Conservation (phyloP, 768 basidiomycete species). For the Leccinum arenicola region DNA sequence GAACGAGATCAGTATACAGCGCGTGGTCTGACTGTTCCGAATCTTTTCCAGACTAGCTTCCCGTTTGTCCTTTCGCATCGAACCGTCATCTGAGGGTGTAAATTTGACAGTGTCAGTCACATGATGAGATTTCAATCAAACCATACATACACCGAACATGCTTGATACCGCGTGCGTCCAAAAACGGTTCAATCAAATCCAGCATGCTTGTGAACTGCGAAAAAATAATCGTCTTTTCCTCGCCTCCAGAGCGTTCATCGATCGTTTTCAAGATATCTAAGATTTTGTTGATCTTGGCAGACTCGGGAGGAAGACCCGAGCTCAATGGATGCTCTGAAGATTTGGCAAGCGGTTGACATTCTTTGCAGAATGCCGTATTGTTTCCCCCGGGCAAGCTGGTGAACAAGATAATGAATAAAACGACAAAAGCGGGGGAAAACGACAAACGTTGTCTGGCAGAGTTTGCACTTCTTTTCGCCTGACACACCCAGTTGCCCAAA, state of each 20-base stretch:
- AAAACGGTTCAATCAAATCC: constrained; percentile 82
- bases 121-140: background rate
- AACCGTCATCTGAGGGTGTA: constrained; percentile 72
- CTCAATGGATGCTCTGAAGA: constrained; percentile 36
- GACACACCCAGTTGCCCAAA: constrained; percentile 69
- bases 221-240: constrained; percentile 95
- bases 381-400: constrained; percentile 15
- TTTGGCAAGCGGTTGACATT: constrained; percentile 54
- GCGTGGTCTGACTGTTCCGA: constrained; percentile 50
- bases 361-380: constrained; percentile 48
- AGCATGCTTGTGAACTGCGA: constrained; percentile 91
- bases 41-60: constrained; percentile 76
- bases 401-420: constrained; percentile 1
- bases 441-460: constrained; percentile 74
- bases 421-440: background rate
- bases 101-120: constrained; percentile 5
- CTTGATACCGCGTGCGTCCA: constrained; percentile 61
- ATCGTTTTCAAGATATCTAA: constrained; percentile 69
- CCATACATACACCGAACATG: constrained; percentile 80
- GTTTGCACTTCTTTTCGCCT: constrained; percentile 61
- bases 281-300: constrained; percentile 86
- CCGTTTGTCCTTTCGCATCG: constrained; percentile 74
- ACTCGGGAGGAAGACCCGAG: constrained; percentile 54
- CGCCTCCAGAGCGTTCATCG: constrained; percentile 49
- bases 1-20: constrained; percentile 92